phyloP scores from a whole-genome alignment of 768 basidiomycete species.

The Macrolepiota albuminosa region DNA sequence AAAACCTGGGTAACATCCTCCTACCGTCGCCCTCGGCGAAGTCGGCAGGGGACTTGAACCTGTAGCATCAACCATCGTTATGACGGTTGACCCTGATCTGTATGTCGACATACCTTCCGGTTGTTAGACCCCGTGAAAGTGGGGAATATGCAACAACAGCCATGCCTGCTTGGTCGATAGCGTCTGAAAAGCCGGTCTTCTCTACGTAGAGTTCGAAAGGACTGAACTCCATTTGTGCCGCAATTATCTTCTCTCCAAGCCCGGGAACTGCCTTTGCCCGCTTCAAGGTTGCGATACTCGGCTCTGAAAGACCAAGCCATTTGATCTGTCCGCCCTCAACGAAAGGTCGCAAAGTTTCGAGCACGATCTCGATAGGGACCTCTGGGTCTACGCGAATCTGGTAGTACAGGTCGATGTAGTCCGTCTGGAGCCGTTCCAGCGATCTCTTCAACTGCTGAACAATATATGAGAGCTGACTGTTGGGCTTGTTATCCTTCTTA shows the following conservation, averaged over 20 bases:
- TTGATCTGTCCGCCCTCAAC: constrained; percentile 24
- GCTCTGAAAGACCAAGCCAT: constrained; percentile 50
- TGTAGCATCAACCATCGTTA: constrained; percentile 3
- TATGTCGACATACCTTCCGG: constrained; percentile 34
- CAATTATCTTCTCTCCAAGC: constrained; percentile 26
- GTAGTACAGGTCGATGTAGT: constrained; percentile 42
- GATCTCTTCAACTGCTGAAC: constrained; percentile 32
- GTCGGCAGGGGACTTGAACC: constrained; percentile 31
- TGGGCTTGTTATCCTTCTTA: constrained; percentile 21
- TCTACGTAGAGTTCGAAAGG: constrained; percentile 42
- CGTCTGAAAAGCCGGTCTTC: constrained; percentile 32
- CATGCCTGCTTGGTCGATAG: constrained; percentile 39
- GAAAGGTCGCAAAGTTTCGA: constrained; percentile 2
- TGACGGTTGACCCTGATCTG: neutral
- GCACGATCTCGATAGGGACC: constrained; percentile 41
- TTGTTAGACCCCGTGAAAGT: constrained; percentile 45
- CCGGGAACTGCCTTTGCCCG: constrained; percentile 45
- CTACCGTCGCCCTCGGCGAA: constrained; percentile 36
- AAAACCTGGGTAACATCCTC: constrained; percentile 29
- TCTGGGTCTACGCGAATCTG: constrained; percentile 37
- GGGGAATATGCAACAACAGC: constrained; percentile 46
- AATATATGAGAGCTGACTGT: constrained; percentile 24
- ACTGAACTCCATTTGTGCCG: constrained; percentile 41
- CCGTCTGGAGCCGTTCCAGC: constrained; percentile 36
- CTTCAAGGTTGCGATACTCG: constrained; percentile 36